phyloP scores from a whole-genome alignment of 345 rosid species.

The Gossypium sturtianum region DNA sequence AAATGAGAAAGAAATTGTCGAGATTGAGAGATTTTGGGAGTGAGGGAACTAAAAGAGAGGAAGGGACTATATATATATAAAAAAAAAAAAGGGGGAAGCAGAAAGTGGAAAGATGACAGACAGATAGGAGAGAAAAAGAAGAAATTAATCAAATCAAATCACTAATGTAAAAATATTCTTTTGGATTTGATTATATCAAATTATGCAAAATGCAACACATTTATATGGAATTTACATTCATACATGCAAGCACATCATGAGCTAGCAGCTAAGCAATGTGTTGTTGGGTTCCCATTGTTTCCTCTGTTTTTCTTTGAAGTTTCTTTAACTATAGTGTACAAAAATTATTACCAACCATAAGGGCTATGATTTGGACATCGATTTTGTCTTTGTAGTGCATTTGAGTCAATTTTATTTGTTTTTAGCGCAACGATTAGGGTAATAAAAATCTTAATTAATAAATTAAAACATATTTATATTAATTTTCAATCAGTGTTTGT shows the following conservation, averaged over 20 bases:
- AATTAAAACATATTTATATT: too few species aligned
- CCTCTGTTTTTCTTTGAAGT: conserved; percentile 13
- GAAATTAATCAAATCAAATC: background rate
- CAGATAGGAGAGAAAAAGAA: background rate
- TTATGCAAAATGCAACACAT: background rate
- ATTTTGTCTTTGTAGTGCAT: background rate
- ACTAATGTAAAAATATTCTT: conserved; percentile 16
- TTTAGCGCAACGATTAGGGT: background rate
- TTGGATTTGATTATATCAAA: background rate
- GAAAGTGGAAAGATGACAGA: conserved; percentile 9
- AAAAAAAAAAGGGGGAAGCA: background rate
- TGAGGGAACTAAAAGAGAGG: conserved; percentile 1
- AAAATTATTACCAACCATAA: background rate
- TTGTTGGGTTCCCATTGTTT: background rate
- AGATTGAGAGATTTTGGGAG: conserved; percentile 12
- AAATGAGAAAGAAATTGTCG: background rate
- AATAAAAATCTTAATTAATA: background rate
- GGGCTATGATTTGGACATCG: background rate
- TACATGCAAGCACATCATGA: background rate
- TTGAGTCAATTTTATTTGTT: background rate
- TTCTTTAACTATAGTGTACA: conserved; percentile 12
- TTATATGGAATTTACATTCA: background rate
- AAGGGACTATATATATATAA: background rate
- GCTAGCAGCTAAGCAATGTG: conserved; percentile 5
- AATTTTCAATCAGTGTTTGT: too few species aligned